Evolutionary conservation across 176 grass and related monocot species (phyloP).

Genomic region (Themeda triandra): DNA sequence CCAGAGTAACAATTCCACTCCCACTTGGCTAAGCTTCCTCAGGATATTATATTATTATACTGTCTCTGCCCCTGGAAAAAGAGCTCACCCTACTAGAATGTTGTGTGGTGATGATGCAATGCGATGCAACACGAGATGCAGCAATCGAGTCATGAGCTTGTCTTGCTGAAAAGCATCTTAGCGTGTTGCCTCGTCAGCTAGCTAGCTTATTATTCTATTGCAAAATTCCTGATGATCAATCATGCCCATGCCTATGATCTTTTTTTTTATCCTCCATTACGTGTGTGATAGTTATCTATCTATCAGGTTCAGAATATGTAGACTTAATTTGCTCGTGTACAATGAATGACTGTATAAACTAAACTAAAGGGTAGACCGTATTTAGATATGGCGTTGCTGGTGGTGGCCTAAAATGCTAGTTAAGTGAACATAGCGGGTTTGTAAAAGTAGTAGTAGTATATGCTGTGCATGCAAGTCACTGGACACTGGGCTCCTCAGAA

Average conservation of each 20-base stretch:
- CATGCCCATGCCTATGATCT: background rate
- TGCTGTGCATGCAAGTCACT: background rate
- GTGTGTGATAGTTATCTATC: constrained; percentile 6
- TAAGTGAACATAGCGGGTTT: background rate
- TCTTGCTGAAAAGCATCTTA: constrained; percentile 24
- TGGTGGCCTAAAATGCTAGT: background rate
- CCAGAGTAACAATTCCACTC: constrained; percentile 43
- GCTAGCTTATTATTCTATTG: constrained; percentile 15
- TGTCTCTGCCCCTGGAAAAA: background rate
- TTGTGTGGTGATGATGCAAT: constrained; percentile 39
- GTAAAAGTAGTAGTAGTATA: background rate
- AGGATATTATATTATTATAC: constrained; percentile 24
- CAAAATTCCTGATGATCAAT: constrained; percentile 25
- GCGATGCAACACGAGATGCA: background rate
- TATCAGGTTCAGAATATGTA: background rate
- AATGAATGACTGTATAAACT: background rate
- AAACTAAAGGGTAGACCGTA: constrained; percentile 22
- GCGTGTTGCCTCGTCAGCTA: background rate
- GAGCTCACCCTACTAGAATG: constrained; percentile 29
- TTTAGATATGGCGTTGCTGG: constrained; percentile 20
- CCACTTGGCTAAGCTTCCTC: constrained; percentile 32
- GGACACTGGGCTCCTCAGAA: background rate
- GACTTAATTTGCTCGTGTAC: constrained; percentile 28
- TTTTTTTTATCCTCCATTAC: background rate
- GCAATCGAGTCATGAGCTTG: background rate